These are phyloP conservation scores for Chloropicon primus DNA, from an alignment of 139 green algal species.

Conservation along the genomic window DNA sequence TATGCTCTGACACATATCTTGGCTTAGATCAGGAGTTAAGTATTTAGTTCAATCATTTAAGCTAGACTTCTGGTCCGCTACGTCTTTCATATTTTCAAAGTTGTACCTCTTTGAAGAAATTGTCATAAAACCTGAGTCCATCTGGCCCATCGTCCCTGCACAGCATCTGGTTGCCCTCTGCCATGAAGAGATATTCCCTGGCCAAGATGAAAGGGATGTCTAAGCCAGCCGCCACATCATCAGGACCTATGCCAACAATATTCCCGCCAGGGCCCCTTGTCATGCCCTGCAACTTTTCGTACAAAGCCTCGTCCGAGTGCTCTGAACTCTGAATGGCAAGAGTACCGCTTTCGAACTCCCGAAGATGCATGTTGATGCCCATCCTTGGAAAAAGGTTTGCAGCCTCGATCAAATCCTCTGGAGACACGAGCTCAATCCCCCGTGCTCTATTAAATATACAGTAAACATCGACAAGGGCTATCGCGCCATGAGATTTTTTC, in stretches of 20 bases:
- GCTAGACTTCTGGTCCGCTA: too few species aligned
- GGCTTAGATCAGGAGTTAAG: not conserved
- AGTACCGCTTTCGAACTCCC: slow-evolving; percentile 49
- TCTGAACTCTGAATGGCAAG: slow-evolving; percentile 48
- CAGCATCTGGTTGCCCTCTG: slow-evolving; percentile 59
- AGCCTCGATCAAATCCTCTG: slow-evolving; percentile 75
- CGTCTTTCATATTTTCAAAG: too few species aligned
- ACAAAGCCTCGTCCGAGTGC: slow-evolving; percentile 42
- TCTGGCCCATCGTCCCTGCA: slow-evolving; percentile 77
- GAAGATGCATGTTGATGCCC: not conserved
- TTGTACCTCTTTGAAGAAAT: slow-evolving; percentile 71
- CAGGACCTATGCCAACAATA: slow-evolving; percentile 11
- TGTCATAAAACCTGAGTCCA: slow-evolving; percentile 70
- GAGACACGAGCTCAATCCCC: slow-evolving; percentile 81
- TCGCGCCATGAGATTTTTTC: slow-evolving; percentile 37
- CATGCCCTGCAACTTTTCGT: slow-evolving; percentile 23
- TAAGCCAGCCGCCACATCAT: not conserved
- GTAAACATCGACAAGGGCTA: slow-evolving; percentile 84
- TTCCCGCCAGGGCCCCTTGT: not conserved
- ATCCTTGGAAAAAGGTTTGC: slow-evolving; percentile 26
- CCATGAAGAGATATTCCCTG: slow-evolving; percentile 61
- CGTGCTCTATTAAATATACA: slow-evolving; percentile 88
- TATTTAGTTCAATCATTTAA: too few species aligned
- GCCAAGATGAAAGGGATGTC: slow-evolving; percentile 40
- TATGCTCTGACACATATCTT: not conserved